Percentiles rank a stretch among this genome's conserved stretches.
These are phyloP conservation scores for Suillus occidentalis DNA, from an alignment of 768 basidiomycete genomes.

Conservation along the genomic window DNA sequence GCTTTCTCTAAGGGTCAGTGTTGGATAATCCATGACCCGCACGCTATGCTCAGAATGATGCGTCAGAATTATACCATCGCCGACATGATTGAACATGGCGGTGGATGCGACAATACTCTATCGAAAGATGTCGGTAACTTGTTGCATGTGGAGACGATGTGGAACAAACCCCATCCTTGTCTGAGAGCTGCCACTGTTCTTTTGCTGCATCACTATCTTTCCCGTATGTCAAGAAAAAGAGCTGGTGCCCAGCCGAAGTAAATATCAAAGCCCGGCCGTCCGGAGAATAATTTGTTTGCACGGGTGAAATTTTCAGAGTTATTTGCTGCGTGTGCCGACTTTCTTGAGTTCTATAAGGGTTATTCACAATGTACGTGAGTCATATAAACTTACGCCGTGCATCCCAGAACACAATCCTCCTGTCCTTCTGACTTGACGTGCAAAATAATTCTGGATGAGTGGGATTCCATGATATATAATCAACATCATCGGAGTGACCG, in stretches of 20 bases:
- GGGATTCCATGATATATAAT: conserved; percentile 83
- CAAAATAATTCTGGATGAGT: conserved; percentile 83
- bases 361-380: conserved; percentile 1
- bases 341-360: conserved; percentile 44
- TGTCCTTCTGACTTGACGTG: conserved; percentile 75
- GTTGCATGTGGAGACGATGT: background rate
- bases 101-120: conserved; percentile 57
- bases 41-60: conserved; percentile 64
- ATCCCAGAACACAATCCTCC: conserved; percentile 81
- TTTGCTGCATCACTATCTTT: conserved; percentile 53
- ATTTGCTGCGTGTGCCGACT: conserved; percentile 66
- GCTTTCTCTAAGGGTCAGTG: conserved; percentile 55
- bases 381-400: conserved; percentile 60
- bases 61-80: conserved; percentile 69
- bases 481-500: conserved; percentile 77
- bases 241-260: conserved; percentile 56
- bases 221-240: conserved; percentile 61
- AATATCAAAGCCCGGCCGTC: conserved; percentile 68
- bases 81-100: conserved; percentile 73
- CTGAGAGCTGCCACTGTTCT: conserved; percentile 47
- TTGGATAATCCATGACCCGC: conserved; percentile 70
- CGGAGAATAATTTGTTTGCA: conserved; percentile 69
- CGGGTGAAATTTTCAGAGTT: conserved; percentile 57
- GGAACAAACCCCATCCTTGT: conserved; percentile 28
- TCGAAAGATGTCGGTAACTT: background rate